Evolutionary conservation across 768 basidiomycete species (phyloP).

Genomic region (Myochromella boudieri): DNA sequence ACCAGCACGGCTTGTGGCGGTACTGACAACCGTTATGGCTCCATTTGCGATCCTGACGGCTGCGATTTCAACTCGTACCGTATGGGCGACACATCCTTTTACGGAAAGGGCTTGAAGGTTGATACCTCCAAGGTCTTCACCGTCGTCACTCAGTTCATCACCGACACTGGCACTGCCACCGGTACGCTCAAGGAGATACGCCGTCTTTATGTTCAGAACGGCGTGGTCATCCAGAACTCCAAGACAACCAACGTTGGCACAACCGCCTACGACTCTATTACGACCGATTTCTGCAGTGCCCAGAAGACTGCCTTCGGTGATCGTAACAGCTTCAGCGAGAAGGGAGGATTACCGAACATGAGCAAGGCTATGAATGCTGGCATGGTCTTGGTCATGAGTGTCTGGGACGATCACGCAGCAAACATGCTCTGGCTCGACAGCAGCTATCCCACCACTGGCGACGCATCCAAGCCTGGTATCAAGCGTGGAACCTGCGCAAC

Average conservation of each 20-base stretch:
- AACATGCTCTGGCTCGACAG: slow-evolving; percentile 61
- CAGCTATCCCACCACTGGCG: slow-evolving; percentile 40
- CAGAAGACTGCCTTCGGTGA: slow-evolving; percentile 51
- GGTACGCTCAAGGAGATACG: slow-evolving; percentile 54
- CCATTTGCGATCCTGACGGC: slow-evolving; percentile 54
- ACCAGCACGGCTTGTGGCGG: slow-evolving; percentile 37
- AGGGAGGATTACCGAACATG: slow-evolving; percentile 41
- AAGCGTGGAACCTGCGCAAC: slow-evolving; percentile 52
- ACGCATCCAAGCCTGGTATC: slow-evolving; percentile 39
- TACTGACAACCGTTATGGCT: slow-evolving; percentile 36
- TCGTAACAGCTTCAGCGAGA: slow-evolving; percentile 39
- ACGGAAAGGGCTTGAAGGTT: slow-evolving; percentile 46
- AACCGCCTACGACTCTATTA: slow-evolving; percentile 42
- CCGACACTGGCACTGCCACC: slow-evolving; percentile 40
- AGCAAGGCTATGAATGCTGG: slow-evolving; percentile 36
- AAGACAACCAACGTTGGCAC: slow-evolving; percentile 44
- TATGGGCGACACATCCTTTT: slow-evolving; percentile 47
- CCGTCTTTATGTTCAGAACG: slow-evolving; percentile 55
- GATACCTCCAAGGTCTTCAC: slow-evolving; percentile 53
- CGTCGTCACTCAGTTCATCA: slow-evolving; percentile 61
- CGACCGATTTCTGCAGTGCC: slow-evolving; percentile 43
- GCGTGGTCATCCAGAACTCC: slow-evolving; percentile 52
- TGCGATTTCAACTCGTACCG: slow-evolving; percentile 67
- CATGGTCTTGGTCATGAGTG: slow-evolving; percentile 47
- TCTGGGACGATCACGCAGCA: slow-evolving; percentile 57